phyloP scores from a whole-genome alignment of 768 basidiomycete species.

The Galerina marginata region DNA sequence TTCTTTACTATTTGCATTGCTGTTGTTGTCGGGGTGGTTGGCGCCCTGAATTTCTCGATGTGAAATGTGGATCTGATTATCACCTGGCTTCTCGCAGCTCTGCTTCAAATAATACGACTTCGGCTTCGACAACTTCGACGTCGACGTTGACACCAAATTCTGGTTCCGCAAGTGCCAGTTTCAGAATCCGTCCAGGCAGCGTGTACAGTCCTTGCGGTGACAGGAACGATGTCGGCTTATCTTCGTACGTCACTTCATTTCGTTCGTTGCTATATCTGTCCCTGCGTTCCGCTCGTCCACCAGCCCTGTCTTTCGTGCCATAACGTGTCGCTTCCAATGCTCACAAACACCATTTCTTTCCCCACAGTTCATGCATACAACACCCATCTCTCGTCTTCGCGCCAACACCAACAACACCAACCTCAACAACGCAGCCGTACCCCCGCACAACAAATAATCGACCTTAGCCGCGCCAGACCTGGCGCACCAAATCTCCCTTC shows the following conservation, averaged over 20 bases:
- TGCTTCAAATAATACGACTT: neutral
- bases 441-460: neutral
- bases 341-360: constrained; percentile 21
- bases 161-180: neutral
- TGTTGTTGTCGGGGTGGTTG: neutral
- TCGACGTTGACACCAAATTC: no score
- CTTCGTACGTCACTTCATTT: constrained; percentile 28
- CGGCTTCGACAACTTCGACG: neutral
- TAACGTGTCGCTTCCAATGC: constrained; percentile 7
- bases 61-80: neutral
- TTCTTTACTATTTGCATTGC: no score
- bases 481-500: no score
- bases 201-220: constrained; percentile 27
- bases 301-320: constrained; percentile 1
- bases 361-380: constrained; percentile 27
- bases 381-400: constrained; percentile 16
- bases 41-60: neutral
- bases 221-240: constrained; percentile 32
- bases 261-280: neutral
- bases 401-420: neutral
- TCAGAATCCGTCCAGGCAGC: constrained; percentile 24
- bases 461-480: no score
- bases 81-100: neutral
- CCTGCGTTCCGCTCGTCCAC: neutral
- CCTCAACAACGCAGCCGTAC: no score